These are phyloP conservation scores for Stentor coeruleus DNA, from an alignment of 73 alveolate genomes.

Conservation along the genomic window DNA sequence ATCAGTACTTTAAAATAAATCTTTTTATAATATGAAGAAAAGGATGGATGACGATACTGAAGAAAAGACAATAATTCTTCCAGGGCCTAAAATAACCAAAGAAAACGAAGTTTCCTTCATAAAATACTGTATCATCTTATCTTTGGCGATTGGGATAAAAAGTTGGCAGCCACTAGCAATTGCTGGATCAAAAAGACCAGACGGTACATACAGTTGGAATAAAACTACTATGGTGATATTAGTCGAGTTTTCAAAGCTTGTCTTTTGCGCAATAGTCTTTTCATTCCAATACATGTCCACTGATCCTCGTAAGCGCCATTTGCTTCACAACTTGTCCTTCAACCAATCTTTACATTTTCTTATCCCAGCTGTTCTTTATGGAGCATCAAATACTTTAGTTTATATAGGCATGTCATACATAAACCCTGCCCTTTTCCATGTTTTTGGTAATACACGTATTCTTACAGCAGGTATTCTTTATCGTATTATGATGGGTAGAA, in stretches of 20 bases:
- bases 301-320: neutral
- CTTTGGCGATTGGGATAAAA: conserved; percentile 24
- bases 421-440: conserved; percentile 28
- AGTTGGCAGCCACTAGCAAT: conserved; percentile 30
- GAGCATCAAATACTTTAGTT: conserved; percentile 14
- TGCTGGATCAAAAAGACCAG: neutral
- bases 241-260: conserved; percentile 25
- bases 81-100: neutral
- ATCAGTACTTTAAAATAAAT: too few species aligned
- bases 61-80: neutral
- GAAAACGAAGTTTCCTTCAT: neutral
- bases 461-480: conserved; percentile 24
- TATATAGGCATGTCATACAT: conserved; percentile 12
- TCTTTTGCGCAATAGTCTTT: neutral
- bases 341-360: conserved; percentile 9
- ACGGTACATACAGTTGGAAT: conserved; percentile 17
- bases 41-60: neutral
- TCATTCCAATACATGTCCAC: neutral
- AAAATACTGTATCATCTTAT: neutral
- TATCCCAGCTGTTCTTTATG: conserved; percentile 11
- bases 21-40: neutral
- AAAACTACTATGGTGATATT: conserved; percentile 24
- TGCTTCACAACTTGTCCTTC: neutral
- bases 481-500: conserved; percentile 20
- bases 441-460: conserved; percentile 23